Evolutionary conservation across 2,329 filamentous ascomycete species (phyloP), one percentile per base, ranked within the genome.

Genomic region (Stylonectria norvegica): DNA sequence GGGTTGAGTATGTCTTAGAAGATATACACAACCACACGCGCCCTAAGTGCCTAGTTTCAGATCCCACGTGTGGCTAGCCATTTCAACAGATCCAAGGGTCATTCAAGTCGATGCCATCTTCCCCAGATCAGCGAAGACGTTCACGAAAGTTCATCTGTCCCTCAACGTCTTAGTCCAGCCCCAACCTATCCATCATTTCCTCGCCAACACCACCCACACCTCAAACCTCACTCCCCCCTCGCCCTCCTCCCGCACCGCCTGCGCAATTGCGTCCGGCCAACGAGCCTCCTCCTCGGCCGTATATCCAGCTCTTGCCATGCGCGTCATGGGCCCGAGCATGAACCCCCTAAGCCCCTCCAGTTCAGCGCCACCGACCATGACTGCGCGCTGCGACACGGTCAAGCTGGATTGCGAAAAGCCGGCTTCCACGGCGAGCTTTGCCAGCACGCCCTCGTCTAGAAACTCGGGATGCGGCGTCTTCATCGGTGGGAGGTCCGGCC

Each of bases 401-500:
- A 58, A 46, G 3, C 38, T 41, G 0, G 34, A 36, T 15, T 38
- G 15, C 5, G 46, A 40, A 19, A 60, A 60, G 0, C 59, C 59
- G 5, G 50, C 59, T 30, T 58, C 47, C 3, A 34, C 15, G 1
- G 45, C 34, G 1, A 51, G 30, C 6, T 46, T 42, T 19, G 56
- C 38, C 20, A 62, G 30, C 10, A 51, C 43, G 1, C 56, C 59
- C 2, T 54, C 43, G 8, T 53, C 18, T 4, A 50, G 22, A 20
- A 60, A 61, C 20, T 60, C 45, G 3, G 56, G 53, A 5, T 50
- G 45, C 2, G 58, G 58, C 5, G 53, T 36, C 11, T 40, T 45
- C 40, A 63, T 47, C 4, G 35, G 49, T 1, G 58, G 49, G 16
- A 58, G 35, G 28, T 64, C 58, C 2, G 56, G 56, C 6, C 57